These are phyloP conservation scores for Aspergillus puulaauensis DNA, from an alignment of 2,329 filamentous ascomycete species.

Conservation along the genomic window DNA sequence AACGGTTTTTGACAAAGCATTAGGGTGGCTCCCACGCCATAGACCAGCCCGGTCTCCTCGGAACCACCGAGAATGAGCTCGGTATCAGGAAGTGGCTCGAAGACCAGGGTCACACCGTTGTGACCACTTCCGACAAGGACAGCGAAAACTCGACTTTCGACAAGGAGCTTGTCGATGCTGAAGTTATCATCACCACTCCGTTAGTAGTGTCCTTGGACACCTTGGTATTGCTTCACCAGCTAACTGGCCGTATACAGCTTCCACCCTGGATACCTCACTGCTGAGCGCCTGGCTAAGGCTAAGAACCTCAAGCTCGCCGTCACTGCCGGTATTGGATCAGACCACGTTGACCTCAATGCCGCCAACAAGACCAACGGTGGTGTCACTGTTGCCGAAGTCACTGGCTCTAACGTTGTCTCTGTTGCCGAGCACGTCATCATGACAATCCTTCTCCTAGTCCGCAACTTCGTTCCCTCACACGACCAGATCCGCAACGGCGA, in stretches of 20 bases:
- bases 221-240: not conserved
- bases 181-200: conserved; percentile 99
- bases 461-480: conserved; percentile 98
- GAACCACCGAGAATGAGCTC: conserved; percentile 97
- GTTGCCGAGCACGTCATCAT: conserved; percentile 99
- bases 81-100: conserved; percentile 97
- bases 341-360: conserved; percentile 95
- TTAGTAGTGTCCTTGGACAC: conserved; percentile 44
- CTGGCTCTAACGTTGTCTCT: conserved; percentile 96
- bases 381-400: conserved; percentile 95
- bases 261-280: conserved; percentile 96
- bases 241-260: conserved; percentile 60
- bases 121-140: conserved; percentile 98
- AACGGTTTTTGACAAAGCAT: conserved; percentile 10
- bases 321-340: conserved; percentile 96
- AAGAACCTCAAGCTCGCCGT: conserved; percentile 98
- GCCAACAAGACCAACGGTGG: conserved; percentile 99
- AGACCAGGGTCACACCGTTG: conserved; percentile 90
- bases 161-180: conserved; percentile 91
- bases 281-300: conserved; percentile 92
- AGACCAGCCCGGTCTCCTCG: conserved; percentile 83
- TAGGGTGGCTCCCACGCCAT: conserved; percentile 79
- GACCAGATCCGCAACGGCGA: conserved; percentile 86
- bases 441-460: conserved; percentile 93
- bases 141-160: conserved; percentile 90